Evolutionary conservation across 768 basidiomycete species (phyloP).

Genomic region (Russula dissimulans): DNA sequence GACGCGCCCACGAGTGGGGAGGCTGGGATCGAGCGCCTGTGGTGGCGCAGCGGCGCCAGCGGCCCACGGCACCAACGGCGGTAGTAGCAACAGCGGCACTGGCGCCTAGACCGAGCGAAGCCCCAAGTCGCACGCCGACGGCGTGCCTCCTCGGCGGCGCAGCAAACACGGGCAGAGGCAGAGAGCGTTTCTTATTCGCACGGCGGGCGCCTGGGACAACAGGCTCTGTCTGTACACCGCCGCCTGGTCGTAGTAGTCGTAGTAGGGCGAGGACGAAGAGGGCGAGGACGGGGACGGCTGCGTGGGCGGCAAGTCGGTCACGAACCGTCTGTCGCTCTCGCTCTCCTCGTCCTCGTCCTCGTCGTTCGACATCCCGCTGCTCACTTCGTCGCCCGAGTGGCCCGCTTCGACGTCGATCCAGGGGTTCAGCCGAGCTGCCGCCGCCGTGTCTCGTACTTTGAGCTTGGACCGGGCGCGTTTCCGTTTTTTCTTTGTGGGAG

Average conservation of each 20-base stretch:
- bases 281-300: slow-evolving; percentile 57
- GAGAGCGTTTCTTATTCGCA: background rate
- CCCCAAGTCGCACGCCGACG: slow-evolving; percentile 19
- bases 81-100: background rate
- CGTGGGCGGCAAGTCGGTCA: slow-evolving; percentile 53
- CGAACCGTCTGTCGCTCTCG: slow-evolving; percentile 61
- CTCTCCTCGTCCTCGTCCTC: slow-evolving; percentile 38
- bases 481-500: slow-evolving; percentile 18
- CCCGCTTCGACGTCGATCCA: slow-evolving; percentile 61
- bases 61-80: slow-evolving; percentile 11
- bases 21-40: slow-evolving; percentile 24
- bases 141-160: slow-evolving; percentile 39
- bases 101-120: too few species aligned
- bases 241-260: slow-evolving; percentile 62
- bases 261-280: too few species aligned
- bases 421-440: slow-evolving; percentile 32
- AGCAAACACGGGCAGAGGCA: slow-evolving; percentile 41
- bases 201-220: slow-evolving; percentile 52
- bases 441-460: slow-evolving; percentile 24
- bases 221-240: slow-evolving; percentile 63
- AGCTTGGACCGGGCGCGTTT: slow-evolving; percentile 20
- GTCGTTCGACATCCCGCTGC: slow-evolving; percentile 50
- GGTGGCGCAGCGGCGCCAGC: slow-evolving; percentile 19
- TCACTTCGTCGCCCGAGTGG: slow-evolving; percentile 76
- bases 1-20: slow-evolving; percentile 24